Base-by-base conservation (phyloP, 352 stramenopile species). In the Detonula confervacea region DNA sequence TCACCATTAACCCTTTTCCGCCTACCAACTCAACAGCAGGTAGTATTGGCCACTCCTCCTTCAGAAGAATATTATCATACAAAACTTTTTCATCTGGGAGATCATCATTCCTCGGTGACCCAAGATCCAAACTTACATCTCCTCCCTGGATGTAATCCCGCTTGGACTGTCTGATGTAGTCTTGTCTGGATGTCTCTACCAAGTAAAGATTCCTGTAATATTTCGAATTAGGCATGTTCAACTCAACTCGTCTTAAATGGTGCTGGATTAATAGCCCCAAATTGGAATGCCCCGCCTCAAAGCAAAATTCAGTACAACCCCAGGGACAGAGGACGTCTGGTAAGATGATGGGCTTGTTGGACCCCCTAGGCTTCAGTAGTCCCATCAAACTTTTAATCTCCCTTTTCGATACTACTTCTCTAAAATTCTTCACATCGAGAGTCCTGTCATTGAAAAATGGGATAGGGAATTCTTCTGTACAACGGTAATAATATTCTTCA, bases 291-390 rank as follows among this genome's bases (percentile, higher is more conserved):
- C 12, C 35, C 1, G 55, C 47, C n/a, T 46, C 1, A 44, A 68
- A 67, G n/a, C 55, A 68, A 30, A 68, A 76, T 18, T 76, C 67
- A 30, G 54, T 52, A 42, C 67, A 76, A 2, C 67, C 67, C 67
- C 67, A 76, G 7, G 67, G 67, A 57, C 67, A 76, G 25, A 76
- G 22, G 11, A 76, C 67, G 35, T 76, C 33, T 20, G 67, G 67
- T 60, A 76, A 24, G 0, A 76, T 44, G 35, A 20, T 59, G 7
- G 18, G 64, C 35, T 56, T 73, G 16, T 47, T 30, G 11, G 8
- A 37, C 30, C 25, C 39, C 18, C 2, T 16, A 20, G 22, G 8
- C 1, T 56, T 56, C 22, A 56, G 22, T n/a, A 20, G 20, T 9
- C 20, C 2, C 3, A 56, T 16, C 6, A 56, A 35, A 25, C 20